phyloP scores from a whole-genome alignment of 306 rosid genomes.

The Pachyrhizus erosus region DNA sequence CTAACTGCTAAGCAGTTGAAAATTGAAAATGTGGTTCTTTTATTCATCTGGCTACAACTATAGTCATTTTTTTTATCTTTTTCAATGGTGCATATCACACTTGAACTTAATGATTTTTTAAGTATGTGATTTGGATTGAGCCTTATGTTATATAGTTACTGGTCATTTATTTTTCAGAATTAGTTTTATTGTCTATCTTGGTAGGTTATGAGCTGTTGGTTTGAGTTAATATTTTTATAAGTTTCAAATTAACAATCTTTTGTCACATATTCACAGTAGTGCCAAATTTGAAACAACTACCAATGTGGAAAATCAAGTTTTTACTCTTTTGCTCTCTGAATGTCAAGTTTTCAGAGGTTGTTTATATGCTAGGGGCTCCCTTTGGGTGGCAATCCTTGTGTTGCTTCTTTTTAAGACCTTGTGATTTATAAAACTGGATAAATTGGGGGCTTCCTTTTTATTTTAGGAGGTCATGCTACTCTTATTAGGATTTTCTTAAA shows the following conservation, averaged over 20 bases:
- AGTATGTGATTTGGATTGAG: not conserved
- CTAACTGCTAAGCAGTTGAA: not conserved
- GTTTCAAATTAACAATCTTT: not conserved
- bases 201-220: not conserved
- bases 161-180: not conserved
- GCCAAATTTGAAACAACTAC: not conserved
- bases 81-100: not conserved
- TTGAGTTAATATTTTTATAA: not conserved
- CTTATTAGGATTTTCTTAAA: not conserved
- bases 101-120: not conserved
- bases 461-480: not conserved
- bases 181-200: not conserved
- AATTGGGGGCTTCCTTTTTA: not conserved
- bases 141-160: not conserved
- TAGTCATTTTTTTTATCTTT: not conserved
- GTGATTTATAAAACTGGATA: not conserved
- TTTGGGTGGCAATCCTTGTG: not conserved
- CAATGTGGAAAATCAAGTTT: not conserved
- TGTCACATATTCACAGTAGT: not conserved
- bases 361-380: not conserved
- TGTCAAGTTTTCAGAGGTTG: not conserved
- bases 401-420: not conserved
- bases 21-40: slow-evolving; percentile 7
- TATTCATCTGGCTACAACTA: not conserved
- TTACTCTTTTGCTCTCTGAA: not conserved